phyloP scores from a whole-genome alignment of 208 protist species.

The Wallacemonas rigidus region DNA sequence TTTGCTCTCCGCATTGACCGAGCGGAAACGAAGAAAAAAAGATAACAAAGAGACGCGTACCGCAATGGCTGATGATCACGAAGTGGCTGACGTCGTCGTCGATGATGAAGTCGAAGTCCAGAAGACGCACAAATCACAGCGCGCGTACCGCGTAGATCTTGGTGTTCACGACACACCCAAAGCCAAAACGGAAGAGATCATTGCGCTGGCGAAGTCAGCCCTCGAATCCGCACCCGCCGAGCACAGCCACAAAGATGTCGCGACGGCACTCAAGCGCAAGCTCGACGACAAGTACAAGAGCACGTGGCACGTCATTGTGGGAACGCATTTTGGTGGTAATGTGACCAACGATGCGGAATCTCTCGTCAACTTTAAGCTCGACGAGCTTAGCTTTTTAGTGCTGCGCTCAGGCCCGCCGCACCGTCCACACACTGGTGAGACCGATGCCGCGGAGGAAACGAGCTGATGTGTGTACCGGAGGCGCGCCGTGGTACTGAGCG shows the following conservation, averaged over 20 bases:
- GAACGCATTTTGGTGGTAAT: constrained; percentile 85
- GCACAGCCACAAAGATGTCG: constrained; percentile 75
- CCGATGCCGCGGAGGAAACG: constrained; percentile 10
- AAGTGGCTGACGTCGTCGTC: constrained; percentile 46
- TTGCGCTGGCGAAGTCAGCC: constrained; percentile 61
- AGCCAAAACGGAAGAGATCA: constrained; percentile 56
- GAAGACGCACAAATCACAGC: constrained; percentile 26
- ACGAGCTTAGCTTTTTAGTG: constrained; percentile 69
- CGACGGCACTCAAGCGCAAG: constrained; percentile 61
- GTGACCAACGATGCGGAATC: constrained; percentile 84
- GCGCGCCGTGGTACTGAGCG: too few species aligned
- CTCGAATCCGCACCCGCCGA: constrained; percentile 50
- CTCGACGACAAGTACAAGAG: constrained; percentile 64
- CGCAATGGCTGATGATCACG: constrained; percentile 58
- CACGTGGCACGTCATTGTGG: constrained; percentile 88
- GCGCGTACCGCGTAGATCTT: constrained; percentile 42
- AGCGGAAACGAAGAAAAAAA: too few species aligned
- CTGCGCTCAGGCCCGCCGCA: constrained; percentile 84
- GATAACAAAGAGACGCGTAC: too few species aligned
- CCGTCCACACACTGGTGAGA: constrained; percentile 29
- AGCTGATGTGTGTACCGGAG: not conserved
- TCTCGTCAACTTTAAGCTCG: constrained; percentile 84
- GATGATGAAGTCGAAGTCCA: constrained; percentile 31
- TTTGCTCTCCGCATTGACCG: too few species aligned
- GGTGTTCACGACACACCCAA: constrained; percentile 62